A percentile compares a stretch with the other conserved stretches of the same genome.
Conservation (phyloP, 2,329 filamentous ascomycete species). For the Ilyonectria mors-panacis region DNA sequence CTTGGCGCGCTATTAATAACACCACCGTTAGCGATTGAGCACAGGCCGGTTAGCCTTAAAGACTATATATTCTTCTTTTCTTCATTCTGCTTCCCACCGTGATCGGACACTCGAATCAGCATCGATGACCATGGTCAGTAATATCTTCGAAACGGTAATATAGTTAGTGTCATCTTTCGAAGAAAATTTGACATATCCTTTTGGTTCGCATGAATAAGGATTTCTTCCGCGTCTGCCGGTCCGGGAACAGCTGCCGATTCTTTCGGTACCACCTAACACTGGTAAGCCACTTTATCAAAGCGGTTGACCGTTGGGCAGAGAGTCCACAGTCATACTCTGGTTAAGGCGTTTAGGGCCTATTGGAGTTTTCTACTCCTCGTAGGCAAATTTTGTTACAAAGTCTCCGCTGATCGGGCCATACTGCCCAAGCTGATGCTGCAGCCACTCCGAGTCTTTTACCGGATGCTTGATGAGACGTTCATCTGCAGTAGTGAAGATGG, state of each 20-base stretch:
- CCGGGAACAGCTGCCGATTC: conserved; percentile 13
- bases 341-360: neutral
- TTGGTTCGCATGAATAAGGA: conserved; percentile 20
- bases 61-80: conserved; percentile 4
- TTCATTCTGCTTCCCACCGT: conserved; percentile 18
- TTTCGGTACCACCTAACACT: neutral
- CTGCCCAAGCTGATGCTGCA: conserved; percentile 19
- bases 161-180: conserved; percentile 16
- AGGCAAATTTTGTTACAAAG: conserved; percentile 21
- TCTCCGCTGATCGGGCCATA: conserved; percentile 17
- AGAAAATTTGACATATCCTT: conserved; percentile 13
- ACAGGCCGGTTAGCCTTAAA: neutral
- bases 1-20: too few species aligned
- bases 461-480: conserved; percentile 19
- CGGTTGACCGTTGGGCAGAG: too few species aligned
- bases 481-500: conserved; percentile 15
- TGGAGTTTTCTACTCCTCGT: conserved; percentile 12
- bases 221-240: conserved; percentile 11
- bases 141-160: neutral
- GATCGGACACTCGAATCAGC: neutral
- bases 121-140: conserved; percentile 5
- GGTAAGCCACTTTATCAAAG: too few species aligned
- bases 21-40: too few species aligned
- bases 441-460: conserved; percentile 21
- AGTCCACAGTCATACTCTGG: too few species aligned